Evolutionary conservation across 305 asterid species (phyloP), one percentile per base, ranked within the genome.

Genomic region (Fraxinus nigra): DNA sequence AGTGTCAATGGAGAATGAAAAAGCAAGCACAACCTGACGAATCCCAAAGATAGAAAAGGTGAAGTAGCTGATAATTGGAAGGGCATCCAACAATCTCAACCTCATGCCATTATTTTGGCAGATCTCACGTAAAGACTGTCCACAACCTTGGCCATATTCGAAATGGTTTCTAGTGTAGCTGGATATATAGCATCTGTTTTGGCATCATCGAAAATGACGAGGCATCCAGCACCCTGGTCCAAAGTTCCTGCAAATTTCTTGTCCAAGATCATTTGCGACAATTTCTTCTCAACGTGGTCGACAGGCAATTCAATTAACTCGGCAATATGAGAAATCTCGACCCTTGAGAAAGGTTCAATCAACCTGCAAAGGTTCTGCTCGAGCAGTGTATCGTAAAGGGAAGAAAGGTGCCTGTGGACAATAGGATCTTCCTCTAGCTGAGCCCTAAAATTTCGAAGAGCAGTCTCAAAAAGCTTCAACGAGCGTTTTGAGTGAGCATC

Each of bases 351-450:
- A 28, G 95, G 95, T 85, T 91, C 95, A 51, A 91, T 91, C 89
- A 91, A 80, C 89, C 89, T 90, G 90, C 95, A 91, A 75, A 91
- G 93, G 73, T 91, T 91, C 89, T 91, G 95, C 88, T 91, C 95
- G 82, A 90, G 61, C 10, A 91, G 84, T 3, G 95, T 91, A 84
- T 91, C 95, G 3, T 91, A 91, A 46, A 91, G 92, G 48, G 93
- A 90, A 2, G 93, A 90, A 35, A 91, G 91, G 82, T 91, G 95
- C 88, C 95, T 87, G 69, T 91, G 95, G 35, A 91, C 95, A 75
- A 91, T 91, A 1, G 95, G 95, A 85, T 91, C 95, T 78, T 90
- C 95, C 32, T 91, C 95, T 63, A 91, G 76, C 86, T 91, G 93
- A 22, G 86, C 84, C 91, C 81, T 91, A 74, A 88, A 91, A 51